Evolutionary conservation across 371 early-diverging fungal species (phyloP), one percentile per base, ranked within the genome.

Genomic region (Mucor indicus): DNA sequence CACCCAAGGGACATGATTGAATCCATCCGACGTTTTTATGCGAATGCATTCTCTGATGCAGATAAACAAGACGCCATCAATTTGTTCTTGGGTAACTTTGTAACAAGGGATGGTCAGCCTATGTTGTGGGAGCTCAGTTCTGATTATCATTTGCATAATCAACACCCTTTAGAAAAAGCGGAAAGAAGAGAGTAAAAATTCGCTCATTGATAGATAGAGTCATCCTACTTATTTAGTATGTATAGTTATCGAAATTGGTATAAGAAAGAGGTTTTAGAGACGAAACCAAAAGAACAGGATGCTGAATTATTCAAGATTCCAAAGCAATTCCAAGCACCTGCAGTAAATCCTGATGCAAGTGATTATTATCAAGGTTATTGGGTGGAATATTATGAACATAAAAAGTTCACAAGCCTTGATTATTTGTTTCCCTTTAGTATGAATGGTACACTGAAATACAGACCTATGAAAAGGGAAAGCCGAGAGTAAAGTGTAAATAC

Each of bases 1-100:
- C 95, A 96, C 48, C 92, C 95, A 13, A 73, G 97, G 16, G 98
- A 98, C 47, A 92, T 96, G 84, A 87, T 97, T 50, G 97, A 97
- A 60, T 86, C 90, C 6, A 82, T 97, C 38, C 69, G 88, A 32
- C 70, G 98, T 33, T 98, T 87, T 50, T 95, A 95, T 59, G 92
- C 85, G 44, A 98, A 98, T 65, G 89, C 93, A 16, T 93, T 98
- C 65, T 86, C 91, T 19, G 98, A 98, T 66, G 89, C 91, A 29
- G 98, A 98, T 59, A 94, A 96, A 54, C 96, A 98, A 51, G 92
- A 90, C 53, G 92, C 96, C 0, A 96, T 98, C 49, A 96, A 95
- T 52, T 62, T 93, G 15, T 98, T 98, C 57, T 67, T 98, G 47
- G 98, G 96, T 2, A 83, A 83, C 39, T 89, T 73, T 53, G 72